phyloP scores from a whole-genome alignment of 176 grass and related monocot species.

The Carex kokanica region DNA sequence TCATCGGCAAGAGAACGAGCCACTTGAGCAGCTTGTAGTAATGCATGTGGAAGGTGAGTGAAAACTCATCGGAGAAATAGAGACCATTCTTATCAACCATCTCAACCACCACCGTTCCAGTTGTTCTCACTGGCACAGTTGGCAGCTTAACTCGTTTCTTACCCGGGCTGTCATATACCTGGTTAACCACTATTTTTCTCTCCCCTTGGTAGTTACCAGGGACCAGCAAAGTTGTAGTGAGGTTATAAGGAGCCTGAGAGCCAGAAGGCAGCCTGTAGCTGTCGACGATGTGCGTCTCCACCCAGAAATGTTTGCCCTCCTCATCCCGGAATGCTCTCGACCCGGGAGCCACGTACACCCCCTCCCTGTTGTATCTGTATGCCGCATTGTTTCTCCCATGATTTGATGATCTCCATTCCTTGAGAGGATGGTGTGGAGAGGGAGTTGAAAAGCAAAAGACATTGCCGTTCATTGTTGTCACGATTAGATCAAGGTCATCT shows the following conservation, averaged over 20 bases:
- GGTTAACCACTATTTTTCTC: constrained; percentile 54
- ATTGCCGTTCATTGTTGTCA: constrained; percentile 97
- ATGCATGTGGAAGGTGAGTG: constrained; percentile 92
- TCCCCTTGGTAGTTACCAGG: constrained; percentile 97
- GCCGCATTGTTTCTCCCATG: constrained; percentile 88
- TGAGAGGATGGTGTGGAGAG: constrained; percentile 89
- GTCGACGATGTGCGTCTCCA: constrained; percentile 84
- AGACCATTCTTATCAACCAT: constrained; percentile 93
- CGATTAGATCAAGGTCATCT: constrained; percentile 96
- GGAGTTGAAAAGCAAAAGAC: constrained; percentile 97
- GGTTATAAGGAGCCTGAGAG: constrained; percentile 87
- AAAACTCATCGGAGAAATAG: constrained; percentile 90
- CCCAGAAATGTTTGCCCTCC: constrained; percentile 92
- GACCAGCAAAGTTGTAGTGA: constrained; percentile 87
- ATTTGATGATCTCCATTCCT: constrained; percentile 87
- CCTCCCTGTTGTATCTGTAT: constrained; percentile 58
- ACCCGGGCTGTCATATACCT: constrained; percentile 58
- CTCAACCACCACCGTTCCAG: constrained; percentile 73
- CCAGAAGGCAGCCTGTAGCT: constrained; percentile 74
- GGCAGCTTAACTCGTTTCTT: constrained; percentile 80
- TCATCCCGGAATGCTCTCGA: constrained; percentile 83
- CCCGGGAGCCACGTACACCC: constrained; percentile 56
- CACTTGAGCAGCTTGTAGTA: constrained; percentile 97
- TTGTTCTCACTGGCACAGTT: constrained; percentile 92
- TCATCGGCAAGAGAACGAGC: constrained; percentile 88